Conservation (phyloP, 106 monocot genomes). For the Dendrobium catenatum region DNA sequence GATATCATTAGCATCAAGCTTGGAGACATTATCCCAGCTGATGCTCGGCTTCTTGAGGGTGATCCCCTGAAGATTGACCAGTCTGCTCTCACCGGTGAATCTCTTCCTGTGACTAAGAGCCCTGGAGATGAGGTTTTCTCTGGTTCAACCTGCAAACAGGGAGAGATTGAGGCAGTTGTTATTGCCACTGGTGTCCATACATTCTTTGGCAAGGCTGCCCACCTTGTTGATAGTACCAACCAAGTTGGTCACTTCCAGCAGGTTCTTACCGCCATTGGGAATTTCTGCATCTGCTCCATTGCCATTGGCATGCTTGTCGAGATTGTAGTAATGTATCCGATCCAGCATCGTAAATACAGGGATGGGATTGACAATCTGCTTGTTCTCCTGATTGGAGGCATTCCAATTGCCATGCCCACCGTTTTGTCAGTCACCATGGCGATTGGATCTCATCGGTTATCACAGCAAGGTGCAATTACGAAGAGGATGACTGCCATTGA, state of each 20-base stretch:
- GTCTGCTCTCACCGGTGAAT: conserved; percentile 76
- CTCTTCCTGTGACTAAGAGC: conserved; percentile 61
- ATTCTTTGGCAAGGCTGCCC: conserved; percentile 78
- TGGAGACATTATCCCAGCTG: conserved; percentile 73
- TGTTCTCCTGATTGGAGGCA: conserved; percentile 71
- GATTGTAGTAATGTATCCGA: conserved; percentile 62
- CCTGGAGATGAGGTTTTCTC: conserved; percentile 68
- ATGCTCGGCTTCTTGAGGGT: conserved; percentile 71
- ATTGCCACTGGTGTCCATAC: conserved; percentile 80
- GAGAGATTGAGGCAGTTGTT: conserved; percentile 73
- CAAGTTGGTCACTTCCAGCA: conserved; percentile 73
- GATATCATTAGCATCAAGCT: conserved; percentile 72
- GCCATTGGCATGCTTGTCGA: conserved; percentile 58
- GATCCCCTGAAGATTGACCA: conserved; percentile 78
- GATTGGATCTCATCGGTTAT: conserved; percentile 75
- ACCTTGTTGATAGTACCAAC: conserved; percentile 73
- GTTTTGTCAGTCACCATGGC: conserved; percentile 88
- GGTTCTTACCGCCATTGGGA: conserved; percentile 68
- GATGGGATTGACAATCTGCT: conserved; percentile 63
- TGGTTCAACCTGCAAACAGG: conserved; percentile 79
- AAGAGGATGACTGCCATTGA: conserved; percentile 99
- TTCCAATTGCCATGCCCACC: conserved; percentile 77
- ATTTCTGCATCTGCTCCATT: conserved; percentile 77
- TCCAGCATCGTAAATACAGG: conserved; percentile 53
- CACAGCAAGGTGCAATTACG: conserved; percentile 93